These are phyloP conservation scores for Metarhizium anisopliae DNA, from an alignment of 2,329 filamentous ascomycete genomes.

Conservation along the genomic window DNA sequence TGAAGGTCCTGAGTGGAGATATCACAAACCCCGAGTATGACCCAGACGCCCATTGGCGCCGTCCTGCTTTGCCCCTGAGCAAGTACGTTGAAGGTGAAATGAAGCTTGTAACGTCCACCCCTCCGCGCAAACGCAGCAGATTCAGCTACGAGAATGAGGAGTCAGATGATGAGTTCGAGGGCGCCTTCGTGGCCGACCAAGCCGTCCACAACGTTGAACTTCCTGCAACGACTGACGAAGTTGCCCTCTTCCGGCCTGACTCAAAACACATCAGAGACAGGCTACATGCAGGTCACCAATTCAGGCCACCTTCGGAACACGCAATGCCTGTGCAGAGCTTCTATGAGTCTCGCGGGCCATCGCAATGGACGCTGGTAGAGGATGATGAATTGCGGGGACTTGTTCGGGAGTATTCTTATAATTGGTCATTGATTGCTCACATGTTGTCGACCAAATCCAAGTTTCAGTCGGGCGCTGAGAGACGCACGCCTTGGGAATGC, in stretches of 20 bases:
- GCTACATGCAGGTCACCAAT: conserved; percentile 83
- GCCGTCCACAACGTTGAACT: conserved; percentile 38
- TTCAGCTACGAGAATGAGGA: conserved; percentile 73
- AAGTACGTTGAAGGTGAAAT: conserved; percentile 81
- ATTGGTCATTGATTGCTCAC: conserved; percentile 90
- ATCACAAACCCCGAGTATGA: conserved; percentile 48
- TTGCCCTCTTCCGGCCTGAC: conserved; percentile 82
- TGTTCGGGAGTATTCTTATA: conserved; percentile 91
- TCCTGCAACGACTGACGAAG: conserved; percentile 61
- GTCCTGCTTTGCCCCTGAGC: conserved; percentile 72
- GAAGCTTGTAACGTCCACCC: conserved; percentile 54
- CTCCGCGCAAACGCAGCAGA: conserved; percentile 69
- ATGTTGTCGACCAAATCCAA: conserved; percentile 65
- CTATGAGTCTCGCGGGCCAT: conserved; percentile 78
- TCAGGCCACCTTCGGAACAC: conserved; percentile 85
- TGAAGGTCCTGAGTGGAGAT: conserved; percentile 50
- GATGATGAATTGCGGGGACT: conserved; percentile 81
- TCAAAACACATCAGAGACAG: conserved; percentile 85
- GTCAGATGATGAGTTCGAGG: conserved; percentile 48
- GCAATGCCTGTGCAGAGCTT: conserved; percentile 85
- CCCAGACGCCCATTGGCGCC: conserved; percentile 64
- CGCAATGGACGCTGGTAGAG: conserved; percentile 84
- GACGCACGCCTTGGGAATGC: conserved; percentile 95
- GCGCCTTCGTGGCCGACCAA: conserved; percentile 48
- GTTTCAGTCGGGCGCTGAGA: conserved; percentile 78